Evolutionary conservation across 2,329 filamentous ascomycete species (phyloP), one percentile per base, ranked within the genome.

Genomic region (Penicillium sp.): DNA sequence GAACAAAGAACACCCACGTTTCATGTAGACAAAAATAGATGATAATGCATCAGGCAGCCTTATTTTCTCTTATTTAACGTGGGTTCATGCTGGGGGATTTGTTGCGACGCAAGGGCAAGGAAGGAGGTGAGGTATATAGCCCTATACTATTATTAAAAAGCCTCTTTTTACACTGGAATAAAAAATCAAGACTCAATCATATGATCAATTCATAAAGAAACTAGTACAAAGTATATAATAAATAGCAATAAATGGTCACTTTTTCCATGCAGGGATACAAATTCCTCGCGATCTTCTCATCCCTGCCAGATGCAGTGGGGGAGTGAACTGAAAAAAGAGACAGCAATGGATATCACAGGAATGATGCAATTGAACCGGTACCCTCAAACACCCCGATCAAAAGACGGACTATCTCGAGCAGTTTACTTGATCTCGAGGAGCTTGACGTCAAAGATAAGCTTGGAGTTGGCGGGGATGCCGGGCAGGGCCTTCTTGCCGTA

Each of bases 381-480:
- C 57, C 64, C 62, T 66, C 58, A 60, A 63, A 67, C 64, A 61
- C 59, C 61, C 58, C 47, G 58, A 58, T 62, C 56, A 61, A 53
- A 46, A 63, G 40, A 56, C 53, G 55, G 31, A 49, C 48, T 35
- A 54, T 36, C 43, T 38, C 31, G 19, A 57, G 49, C 28, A 40
- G 55, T 77, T 81, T 87, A 92, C 82, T 91, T 91, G 77, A 91
- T 90, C 76, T 89, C 87, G 52, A 93, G 79, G 51, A 92, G 81
- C 83, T 93, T 94, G 69, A 94, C 83, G 75, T 99, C 95, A 75
- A 99, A 99, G 73, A 89, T 84, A 75, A 99, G 80, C 65, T 88
- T 90, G 75, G 91, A 93, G 84, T 97, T 97, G 67, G 82, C 84
- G 25, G 94, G 94, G 67, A 99, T 97, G 64, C 89, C 91, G 48